phyloP scores from a whole-genome alignment of 805 yeast genomes.

The Hanseniaspora jakobsenii region DNA sequence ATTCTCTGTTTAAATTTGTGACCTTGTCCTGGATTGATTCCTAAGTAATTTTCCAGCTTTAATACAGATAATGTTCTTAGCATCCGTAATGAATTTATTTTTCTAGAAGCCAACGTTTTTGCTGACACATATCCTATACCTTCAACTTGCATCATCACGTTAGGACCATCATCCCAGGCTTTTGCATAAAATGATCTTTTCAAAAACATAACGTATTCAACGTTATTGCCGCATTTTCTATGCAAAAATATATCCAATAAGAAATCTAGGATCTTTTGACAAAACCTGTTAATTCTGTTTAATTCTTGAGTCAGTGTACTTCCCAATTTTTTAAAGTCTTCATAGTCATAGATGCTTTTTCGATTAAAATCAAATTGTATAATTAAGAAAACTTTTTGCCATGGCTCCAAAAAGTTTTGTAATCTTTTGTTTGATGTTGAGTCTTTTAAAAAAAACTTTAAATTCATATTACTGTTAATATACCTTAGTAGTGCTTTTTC shows the following conservation, averaged over 20 bases:
- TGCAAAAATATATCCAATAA: constrained; percentile 34
- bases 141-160: constrained; percentile 37
- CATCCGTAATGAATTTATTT: constrained; percentile 28
- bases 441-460: constrained; percentile 30
- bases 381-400: constrained; percentile 33
- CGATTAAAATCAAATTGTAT: constrained; percentile 44
- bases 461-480: constrained; percentile 32
- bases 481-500: constrained; percentile 37
- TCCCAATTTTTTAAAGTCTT: constrained; percentile 32
- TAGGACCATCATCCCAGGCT: constrained; percentile 41
- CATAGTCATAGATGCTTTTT: constrained; percentile 34
- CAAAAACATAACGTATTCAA: constrained; percentile 31
- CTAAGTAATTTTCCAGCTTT: constrained; percentile 34
- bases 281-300: constrained; percentile 32
- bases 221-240: constrained; percentile 34
- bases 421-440: constrained; percentile 22
- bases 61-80: constrained; percentile 24
- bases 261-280: constrained; percentile 34
- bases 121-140: constrained; percentile 36
- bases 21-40: constrained; percentile 34
- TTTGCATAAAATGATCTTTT: constrained; percentile 33
- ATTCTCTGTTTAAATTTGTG: constrained; percentile 29
- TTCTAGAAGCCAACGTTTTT: constrained; percentile 29
- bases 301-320: constrained; percentile 36
- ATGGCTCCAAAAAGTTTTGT: constrained; percentile 21